phyloP scores from a whole-genome alignment of 2,329 filamentous ascomycete genomes.

The Fusarium fujikuroi region DNA sequence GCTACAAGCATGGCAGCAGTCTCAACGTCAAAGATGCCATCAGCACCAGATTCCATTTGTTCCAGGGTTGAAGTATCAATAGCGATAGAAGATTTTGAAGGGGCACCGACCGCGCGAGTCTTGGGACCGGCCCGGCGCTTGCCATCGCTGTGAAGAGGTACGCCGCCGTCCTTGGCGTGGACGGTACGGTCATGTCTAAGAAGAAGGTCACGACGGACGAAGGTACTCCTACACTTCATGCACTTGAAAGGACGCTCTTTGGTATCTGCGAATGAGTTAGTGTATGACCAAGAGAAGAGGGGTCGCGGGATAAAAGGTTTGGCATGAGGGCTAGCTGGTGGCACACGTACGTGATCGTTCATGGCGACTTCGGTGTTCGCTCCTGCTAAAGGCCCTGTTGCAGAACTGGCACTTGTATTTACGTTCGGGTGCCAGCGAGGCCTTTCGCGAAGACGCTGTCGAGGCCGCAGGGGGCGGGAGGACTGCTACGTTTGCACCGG shows the following conservation, averaged over 20 bases:
- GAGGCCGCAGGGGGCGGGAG: slow-evolving; percentile 72
- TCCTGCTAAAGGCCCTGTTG: slow-evolving; percentile 95
- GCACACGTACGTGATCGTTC: slow-evolving; percentile 95
- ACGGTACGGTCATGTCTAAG: slow-evolving; percentile 98
- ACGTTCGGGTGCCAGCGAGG: slow-evolving; percentile 84
- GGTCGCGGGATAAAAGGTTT: slow-evolving; percentile 13
- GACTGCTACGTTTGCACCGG: slow-evolving; percentile 74
- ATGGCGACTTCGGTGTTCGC: slow-evolving; percentile 95
- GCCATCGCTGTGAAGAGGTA: slow-evolving; percentile 92
- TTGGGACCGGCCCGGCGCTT: slow-evolving; percentile 84
- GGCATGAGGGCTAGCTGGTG: slow-evolving; percentile 19
- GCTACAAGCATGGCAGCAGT: slow-evolving; percentile 98
- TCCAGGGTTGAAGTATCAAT: slow-evolving; percentile 89
- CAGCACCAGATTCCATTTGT: slow-evolving; percentile 90
- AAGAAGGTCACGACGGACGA: slow-evolving; percentile 95
- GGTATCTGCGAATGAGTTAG: slow-evolving; percentile 74
- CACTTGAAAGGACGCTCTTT: slow-evolving; percentile 99
- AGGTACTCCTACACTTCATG: slow-evolving; percentile 97
- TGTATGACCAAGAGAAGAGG: slow-evolving; percentile 7
- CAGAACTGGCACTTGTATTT: slow-evolving; percentile 99
- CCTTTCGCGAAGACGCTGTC: slow-evolving; percentile 79
- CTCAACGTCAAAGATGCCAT: slow-evolving; percentile 94
- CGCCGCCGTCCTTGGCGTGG: slow-evolving; percentile 96
- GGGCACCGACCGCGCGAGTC: slow-evolving; percentile 68
- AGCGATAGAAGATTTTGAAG: slow-evolving; percentile 80